These are phyloP conservation scores for Daedaleopsis nitida DNA, from an alignment of 768 basidiomycete genomes.

Conservation along the genomic window DNA sequence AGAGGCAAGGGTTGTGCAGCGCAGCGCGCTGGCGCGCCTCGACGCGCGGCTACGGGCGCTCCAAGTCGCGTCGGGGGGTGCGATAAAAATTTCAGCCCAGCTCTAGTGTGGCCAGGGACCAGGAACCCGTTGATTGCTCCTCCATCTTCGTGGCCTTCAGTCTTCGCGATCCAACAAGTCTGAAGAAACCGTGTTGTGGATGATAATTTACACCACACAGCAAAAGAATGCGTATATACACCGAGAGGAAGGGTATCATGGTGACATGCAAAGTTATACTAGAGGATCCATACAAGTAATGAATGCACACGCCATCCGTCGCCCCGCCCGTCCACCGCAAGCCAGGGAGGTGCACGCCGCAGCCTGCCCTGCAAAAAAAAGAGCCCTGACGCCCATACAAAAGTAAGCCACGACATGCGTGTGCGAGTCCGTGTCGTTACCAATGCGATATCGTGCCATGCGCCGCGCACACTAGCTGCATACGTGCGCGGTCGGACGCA, in stretches of 20 bases:
- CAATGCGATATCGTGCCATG: conserved; percentile 1
- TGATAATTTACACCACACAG: conserved; percentile 18
- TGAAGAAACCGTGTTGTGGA: not conserved
- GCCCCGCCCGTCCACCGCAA: not conserved
- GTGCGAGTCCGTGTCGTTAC: not conserved
- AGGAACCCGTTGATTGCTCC: no score
- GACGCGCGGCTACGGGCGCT: no score
- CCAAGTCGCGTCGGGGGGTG: no score
- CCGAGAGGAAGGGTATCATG: conserved; percentile 17
- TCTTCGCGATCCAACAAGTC: no score
- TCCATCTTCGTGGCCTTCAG: no score
- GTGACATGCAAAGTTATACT: conserved; percentile 20
- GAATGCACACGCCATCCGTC: not conserved
- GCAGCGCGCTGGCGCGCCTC: no score
- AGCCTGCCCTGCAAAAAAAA: no score
- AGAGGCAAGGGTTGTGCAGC: no score
- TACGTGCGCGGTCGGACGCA: no score
- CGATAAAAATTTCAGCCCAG: no score
- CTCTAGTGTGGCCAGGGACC: not conserved
- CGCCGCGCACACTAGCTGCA: not conserved
- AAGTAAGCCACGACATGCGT: not conserved
- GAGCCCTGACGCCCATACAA: not conserved
- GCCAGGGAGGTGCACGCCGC: no score
- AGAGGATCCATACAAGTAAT: conserved; percentile 13
- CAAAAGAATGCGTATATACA: conserved; percentile 16